These are phyloP conservation scores for Penicillium sp. DNA, from an alignment of 2,329 filamentous ascomycete species.

Conservation along the genomic window DNA sequence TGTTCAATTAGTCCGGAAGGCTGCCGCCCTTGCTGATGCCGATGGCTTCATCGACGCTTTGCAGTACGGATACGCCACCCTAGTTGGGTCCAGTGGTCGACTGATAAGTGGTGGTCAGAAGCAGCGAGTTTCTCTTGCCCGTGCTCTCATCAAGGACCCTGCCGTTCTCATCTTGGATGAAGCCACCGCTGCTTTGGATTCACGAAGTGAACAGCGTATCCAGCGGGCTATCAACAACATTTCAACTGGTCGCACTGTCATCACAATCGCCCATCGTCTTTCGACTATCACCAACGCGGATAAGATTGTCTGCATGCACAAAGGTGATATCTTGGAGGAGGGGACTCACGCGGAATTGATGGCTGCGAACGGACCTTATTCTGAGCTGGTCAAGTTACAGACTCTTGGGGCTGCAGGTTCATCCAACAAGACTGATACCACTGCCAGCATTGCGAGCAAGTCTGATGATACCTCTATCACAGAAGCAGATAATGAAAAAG, in stretches of 20 bases:
- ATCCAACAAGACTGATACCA: conserved; percentile 47
- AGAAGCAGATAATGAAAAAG: conserved; percentile 25
- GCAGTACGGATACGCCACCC: conserved; percentile 60
- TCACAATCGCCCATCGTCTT: conserved; percentile 64
- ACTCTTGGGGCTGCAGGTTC: conserved; percentile 52
- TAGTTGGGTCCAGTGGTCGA: conserved; percentile 71
- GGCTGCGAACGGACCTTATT: conserved; percentile 41
- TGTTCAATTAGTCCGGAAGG: conserved; percentile 36
- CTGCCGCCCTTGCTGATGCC: conserved; percentile 59
- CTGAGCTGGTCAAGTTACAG: conserved; percentile 25
- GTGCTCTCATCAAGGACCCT: conserved; percentile 68
- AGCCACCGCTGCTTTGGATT: conserved; percentile 62
- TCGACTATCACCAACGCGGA: conserved; percentile 56
- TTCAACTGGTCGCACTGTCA: conserved; percentile 61
- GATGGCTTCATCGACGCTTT: conserved; percentile 29
- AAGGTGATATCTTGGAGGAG: conserved; percentile 51
- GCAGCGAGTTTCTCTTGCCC: conserved; percentile 74
- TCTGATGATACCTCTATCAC: conserved; percentile 28
- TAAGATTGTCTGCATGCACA: conserved; percentile 54
- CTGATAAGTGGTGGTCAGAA: conserved; percentile 74
- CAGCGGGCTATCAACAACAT: conserved; percentile 53
- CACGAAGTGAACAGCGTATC: conserved; percentile 51
- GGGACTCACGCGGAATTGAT: conserved; percentile 52
- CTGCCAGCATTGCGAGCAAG: conserved; percentile 44
- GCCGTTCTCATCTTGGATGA: conserved; percentile 76